Evolutionary conservation across 2,329 filamentous ascomycete genomes (phyloP).

Genomic region (Trichoderma sp.): DNA sequence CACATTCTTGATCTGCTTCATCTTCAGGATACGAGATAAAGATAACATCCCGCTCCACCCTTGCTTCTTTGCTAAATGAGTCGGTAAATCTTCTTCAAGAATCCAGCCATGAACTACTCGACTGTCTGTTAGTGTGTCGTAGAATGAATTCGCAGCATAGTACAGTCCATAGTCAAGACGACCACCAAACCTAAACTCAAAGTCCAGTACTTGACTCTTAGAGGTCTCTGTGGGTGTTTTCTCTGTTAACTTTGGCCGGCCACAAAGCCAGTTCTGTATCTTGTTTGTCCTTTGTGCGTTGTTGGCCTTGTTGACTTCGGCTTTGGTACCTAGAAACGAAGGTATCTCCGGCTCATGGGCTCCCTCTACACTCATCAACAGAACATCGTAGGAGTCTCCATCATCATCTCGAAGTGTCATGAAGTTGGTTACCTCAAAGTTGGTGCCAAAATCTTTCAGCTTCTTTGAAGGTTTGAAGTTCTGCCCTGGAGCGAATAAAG

Average conservation of each 20-base stretch:
- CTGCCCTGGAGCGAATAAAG: neutral
- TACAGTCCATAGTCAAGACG: neutral
- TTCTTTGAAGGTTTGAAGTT: neutral
- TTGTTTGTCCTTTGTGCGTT: neutral
- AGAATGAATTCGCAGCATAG: neutral
- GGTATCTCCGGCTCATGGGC: neutral
- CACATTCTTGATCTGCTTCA: neutral
- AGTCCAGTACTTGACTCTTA: neutral
- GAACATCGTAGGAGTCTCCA: neutral
- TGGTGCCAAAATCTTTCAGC: neutral
- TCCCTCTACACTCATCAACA: neutral
- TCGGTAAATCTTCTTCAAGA: neutral
- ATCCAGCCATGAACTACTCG: neutral
- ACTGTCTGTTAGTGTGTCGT: neutral
- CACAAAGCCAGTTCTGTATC: neutral
- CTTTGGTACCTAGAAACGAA: neutral
- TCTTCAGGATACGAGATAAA: neutral
- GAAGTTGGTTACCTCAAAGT: neutral
- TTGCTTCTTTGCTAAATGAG: neutral
- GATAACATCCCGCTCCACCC: neutral
- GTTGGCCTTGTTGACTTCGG: neutral
- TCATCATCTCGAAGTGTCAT: neutral
- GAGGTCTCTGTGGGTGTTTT: neutral
- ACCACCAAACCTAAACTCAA: neutral
- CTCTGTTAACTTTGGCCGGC: neutral